Evolutionary conservation across 352 stramenopile species (phyloP).

Genomic region (Phytopythium montanum): DNA sequence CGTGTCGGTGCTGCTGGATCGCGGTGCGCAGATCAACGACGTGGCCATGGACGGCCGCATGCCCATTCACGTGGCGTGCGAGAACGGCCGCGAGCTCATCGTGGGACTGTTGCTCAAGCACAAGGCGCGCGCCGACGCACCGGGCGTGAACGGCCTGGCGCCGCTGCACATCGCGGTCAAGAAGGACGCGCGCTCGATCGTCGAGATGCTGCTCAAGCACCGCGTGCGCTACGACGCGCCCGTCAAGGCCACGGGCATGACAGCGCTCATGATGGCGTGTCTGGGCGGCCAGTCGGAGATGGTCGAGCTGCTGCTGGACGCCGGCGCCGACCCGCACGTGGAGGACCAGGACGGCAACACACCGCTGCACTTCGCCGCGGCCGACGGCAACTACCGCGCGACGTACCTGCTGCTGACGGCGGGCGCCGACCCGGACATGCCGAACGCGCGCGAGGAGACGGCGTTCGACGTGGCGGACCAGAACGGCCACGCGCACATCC

Average conservation of each 20-base stretch:
- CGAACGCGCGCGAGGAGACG: slow-evolving; percentile 74
- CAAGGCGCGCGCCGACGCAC: slow-evolving; percentile 39
- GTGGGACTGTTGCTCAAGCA: slow-evolving; percentile 61
- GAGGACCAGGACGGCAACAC: slow-evolving; percentile 82
- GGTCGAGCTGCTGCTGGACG: slow-evolving; percentile 69
- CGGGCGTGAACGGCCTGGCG: slow-evolving; percentile 42
- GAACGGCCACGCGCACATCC: slow-evolving; percentile 64
- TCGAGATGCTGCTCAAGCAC: slow-evolving; percentile 37
- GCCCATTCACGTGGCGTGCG: slow-evolving; percentile 54
- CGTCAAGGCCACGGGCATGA: slow-evolving; percentile 38
- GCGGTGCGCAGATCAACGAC: slow-evolving; percentile 55
- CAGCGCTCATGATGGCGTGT: slow-evolving; percentile 70
- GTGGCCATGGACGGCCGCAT: slow-evolving; percentile 48
- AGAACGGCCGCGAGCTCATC: slow-evolving; percentile 51
- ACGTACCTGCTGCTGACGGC: slow-evolving; percentile 81
- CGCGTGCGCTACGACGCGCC: slow-evolving; percentile 47
- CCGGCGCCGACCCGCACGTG: slow-evolving; percentile 64
- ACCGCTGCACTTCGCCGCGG: slow-evolving; percentile 73
- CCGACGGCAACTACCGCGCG: slow-evolving; percentile 68
- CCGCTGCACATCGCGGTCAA: slow-evolving; percentile 65
- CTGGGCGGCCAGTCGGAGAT: slow-evolving; percentile 50
- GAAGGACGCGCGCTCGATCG: slow-evolving; percentile 40
- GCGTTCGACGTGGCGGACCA: slow-evolving; percentile 72
- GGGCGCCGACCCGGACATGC: slow-evolving; percentile 80
- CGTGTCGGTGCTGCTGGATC: slow-evolving; percentile 62